Conservation (phyloP, 1,139 yeast species). For the Yamadazyma aaseri region DNA sequence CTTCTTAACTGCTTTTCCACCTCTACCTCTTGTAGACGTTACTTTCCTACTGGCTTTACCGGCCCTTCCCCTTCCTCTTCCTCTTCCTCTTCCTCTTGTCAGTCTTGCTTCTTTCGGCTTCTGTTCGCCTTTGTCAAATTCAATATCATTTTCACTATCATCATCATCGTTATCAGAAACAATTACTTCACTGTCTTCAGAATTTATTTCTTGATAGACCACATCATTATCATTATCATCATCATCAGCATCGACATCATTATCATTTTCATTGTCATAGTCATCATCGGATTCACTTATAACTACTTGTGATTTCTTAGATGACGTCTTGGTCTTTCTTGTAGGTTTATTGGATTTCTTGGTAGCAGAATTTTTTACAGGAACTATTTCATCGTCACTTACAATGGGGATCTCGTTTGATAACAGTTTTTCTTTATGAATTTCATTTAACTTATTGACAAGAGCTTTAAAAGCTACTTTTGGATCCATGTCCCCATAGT, state of each 20-base stretch:
- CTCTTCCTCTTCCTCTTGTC: not conserved
- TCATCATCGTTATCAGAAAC: not conserved
- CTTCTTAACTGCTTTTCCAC: not conserved
- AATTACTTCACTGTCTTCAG: not conserved
- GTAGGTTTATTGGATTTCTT: slow-evolving; percentile 3
- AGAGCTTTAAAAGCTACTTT: slow-evolving; percentile 28
- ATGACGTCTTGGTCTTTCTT: not conserved
- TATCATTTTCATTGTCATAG: slow-evolving; percentile 3
- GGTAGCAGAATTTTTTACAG: too few relatives aligned
- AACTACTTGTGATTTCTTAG: too few relatives aligned
- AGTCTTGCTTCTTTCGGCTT: not conserved
- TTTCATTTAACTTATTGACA: slow-evolving; percentile 17
- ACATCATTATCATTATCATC: slow-evolving; percentile 12
- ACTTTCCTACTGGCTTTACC: slow-evolving; percentile 1
- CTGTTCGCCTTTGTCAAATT: not conserved
- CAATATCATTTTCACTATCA: slow-evolving; percentile 1
- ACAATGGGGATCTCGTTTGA: too few relatives aligned
- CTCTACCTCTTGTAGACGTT: slow-evolving; percentile 4
- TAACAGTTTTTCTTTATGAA: too few relatives aligned
- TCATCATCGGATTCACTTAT: slow-evolving; percentile 6
- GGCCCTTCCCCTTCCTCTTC: slow-evolving; percentile 3
- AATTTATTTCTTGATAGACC: slow-evolving; percentile 5
- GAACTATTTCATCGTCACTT: too few relatives aligned
- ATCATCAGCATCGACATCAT: too few relatives aligned
- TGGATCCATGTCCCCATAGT: slow-evolving; percentile 31